Evolutionary conservation across 23 red algal species (phyloP).

Genomic region (Agarophyton chilense): DNA sequence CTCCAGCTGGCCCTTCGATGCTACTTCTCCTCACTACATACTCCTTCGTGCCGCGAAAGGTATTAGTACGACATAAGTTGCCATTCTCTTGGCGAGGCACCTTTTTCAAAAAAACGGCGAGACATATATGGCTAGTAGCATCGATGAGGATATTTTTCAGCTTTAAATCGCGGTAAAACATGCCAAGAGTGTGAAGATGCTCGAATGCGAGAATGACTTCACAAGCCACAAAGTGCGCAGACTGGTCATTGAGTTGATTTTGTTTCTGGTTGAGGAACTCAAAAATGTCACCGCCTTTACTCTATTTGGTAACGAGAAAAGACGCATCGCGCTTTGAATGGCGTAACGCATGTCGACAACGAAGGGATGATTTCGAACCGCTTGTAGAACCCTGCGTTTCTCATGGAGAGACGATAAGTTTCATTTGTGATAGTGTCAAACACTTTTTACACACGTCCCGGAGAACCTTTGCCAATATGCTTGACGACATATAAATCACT

Average conservation of each 20-base stretch:
- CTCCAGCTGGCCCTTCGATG: background rate
- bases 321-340: constrained; percentile 80
- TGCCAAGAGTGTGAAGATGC: constrained; percentile 86
- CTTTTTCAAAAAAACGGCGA: constrained; percentile 83
- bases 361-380: constrained; percentile 75
- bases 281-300: constrained; percentile 87
- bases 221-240: constrained; percentile 58
- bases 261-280: constrained; percentile 53
- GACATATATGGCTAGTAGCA: constrained; percentile 55
- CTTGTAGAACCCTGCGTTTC: constrained; percentile 83
- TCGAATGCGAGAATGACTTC: constrained; percentile 89
- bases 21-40: background rate
- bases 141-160: constrained; percentile 85
- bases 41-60: background rate
- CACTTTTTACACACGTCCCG: constrained; percentile 76
- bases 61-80: no score
- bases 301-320: constrained; percentile 92
- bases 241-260: no score
- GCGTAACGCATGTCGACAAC: constrained; percentile 83
- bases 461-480: constrained; percentile 82
- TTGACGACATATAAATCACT: constrained; percentile 74
- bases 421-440: constrained; percentile 64
- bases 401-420: constrained; percentile 80
- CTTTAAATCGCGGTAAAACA: constrained; percentile 90
- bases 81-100: no score